phyloP scores from a whole-genome alignment of 2,329 filamentous ascomycete genomes.

The Cryphonectria carpinicola region DNA sequence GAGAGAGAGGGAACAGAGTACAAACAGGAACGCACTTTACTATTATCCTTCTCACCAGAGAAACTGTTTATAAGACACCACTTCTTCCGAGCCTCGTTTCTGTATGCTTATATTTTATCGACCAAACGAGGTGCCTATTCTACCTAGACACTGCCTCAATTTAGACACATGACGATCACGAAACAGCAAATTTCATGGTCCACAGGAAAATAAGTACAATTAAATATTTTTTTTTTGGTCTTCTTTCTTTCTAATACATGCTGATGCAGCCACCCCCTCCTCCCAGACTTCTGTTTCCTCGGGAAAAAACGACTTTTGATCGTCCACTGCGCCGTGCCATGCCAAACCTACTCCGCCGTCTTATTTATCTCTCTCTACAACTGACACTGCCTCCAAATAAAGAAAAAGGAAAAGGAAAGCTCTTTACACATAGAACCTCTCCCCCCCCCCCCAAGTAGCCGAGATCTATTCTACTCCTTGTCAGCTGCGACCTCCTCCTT shows the following conservation, averaged over 20 bases:
- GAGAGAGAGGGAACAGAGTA: not conserved
- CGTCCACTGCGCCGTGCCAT: slow-evolving; percentile 7
- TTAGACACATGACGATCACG: not conserved
- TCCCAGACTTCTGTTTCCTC: not conserved
- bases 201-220: not conserved
- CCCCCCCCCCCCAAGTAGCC: too few relatives aligned
- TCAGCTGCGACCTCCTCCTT: slow-evolving; percentile 22
- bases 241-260: not conserved
- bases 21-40: not conserved
- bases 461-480: slow-evolving; percentile 8
- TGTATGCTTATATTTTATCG: not conserved
- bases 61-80: not conserved
- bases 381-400: not conserved
- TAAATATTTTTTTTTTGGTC: not conserved
- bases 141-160: not conserved
- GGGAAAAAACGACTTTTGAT: not conserved
- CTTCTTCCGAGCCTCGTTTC: not conserved
- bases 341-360: not conserved
- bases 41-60: not conserved
- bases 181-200: not conserved
- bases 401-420: not conserved
- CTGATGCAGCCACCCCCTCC: not conserved
- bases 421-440: not conserved
- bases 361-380: not conserved
- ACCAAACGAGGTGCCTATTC: not conserved